Base-by-base conservation (phyloP, 2,329 filamentous ascomycete genomes). In the Setomelanomma holmii region DNA sequence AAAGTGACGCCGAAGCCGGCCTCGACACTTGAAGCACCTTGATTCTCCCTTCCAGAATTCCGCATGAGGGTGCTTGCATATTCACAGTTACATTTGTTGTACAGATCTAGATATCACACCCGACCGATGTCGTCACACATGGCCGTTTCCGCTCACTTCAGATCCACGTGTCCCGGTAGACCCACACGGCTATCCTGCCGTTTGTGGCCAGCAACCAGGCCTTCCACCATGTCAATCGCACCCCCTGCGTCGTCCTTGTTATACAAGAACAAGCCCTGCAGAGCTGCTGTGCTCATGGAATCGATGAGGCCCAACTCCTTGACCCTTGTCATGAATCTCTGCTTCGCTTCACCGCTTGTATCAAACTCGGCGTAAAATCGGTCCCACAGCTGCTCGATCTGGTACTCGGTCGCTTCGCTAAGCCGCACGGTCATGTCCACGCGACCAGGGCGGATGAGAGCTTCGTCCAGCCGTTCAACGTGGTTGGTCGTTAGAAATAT, bases 401-500 rank as follows among this genome's bases (percentile, higher is more conserved):
- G 95, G 72, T 90, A 89, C 52, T 86, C 82, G 2, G 90, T 93
- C 24, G 93, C 92, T 74, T 96, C 90, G 33, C 93, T 93, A 42
- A 99, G 88, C 48, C 91, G 86, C 3, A 96, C 84, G 61, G 91
- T 95, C 88, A 98, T 89, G 75, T 99, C 95, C 1, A 99, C 92
- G 42, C 95, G 85, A 0, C 95, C 95, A 0, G 95, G 95, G 20
- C 95, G 84, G 41, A 98, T 91, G 36, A 99, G 78, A 4, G 95
- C 95, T 55, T 91, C 89, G 67, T 97, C 92, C 1, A 98, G 83
- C 35, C 91, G 84, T 61, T 97, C 92, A 33, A 96, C 86, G 68
- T 97, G 91, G 68, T 99, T 99, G 17, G 93, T 96, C 1, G 95
- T 99, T 57, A 96, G 81, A 75, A 99, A 96, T 1, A 96, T 87